Evolutionary conservation across 768 basidiomycete genomes (phyloP).

Genomic region (Tulasnella sp.): DNA sequence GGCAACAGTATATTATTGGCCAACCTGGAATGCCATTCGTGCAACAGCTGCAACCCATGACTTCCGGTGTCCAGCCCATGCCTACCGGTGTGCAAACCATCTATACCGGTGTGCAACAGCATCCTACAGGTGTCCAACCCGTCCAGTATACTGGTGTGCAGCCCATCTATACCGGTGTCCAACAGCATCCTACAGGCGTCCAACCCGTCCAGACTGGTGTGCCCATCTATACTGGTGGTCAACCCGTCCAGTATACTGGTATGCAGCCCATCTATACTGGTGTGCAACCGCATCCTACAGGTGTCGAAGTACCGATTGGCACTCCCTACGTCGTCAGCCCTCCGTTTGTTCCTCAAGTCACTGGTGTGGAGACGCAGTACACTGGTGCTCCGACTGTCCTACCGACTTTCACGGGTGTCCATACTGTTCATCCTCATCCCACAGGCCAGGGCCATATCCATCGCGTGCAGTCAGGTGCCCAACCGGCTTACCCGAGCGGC

Average conservation of each 20-base stretch:
- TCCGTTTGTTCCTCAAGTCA: neutral
- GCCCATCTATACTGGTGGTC: neutral
- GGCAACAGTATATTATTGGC: neutral
- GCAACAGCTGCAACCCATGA: neutral
- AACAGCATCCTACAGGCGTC: neutral
- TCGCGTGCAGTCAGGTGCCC: neutral
- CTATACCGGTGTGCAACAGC: neutral
- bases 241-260: neutral
- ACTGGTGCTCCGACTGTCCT: slow-evolving; percentile 8
- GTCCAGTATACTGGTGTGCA: neutral
- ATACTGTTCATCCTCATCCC: neutral
- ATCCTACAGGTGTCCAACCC: no score
- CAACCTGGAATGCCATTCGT: neutral
- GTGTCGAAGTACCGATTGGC: neutral
- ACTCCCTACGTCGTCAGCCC: neutral
- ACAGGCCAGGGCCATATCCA: neutral
- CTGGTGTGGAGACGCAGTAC: neutral
- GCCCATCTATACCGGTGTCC: neutral
- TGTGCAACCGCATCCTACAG: neutral
- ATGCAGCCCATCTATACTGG: neutral
- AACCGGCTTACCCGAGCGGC: neutral
- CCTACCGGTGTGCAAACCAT: no score
- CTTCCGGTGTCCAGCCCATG: no score
- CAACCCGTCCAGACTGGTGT: neutral
- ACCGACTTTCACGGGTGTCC: neutral